phyloP scores from a whole-genome alignment of 108 stramenopile genomes.

The Tribonema minus region DNA sequence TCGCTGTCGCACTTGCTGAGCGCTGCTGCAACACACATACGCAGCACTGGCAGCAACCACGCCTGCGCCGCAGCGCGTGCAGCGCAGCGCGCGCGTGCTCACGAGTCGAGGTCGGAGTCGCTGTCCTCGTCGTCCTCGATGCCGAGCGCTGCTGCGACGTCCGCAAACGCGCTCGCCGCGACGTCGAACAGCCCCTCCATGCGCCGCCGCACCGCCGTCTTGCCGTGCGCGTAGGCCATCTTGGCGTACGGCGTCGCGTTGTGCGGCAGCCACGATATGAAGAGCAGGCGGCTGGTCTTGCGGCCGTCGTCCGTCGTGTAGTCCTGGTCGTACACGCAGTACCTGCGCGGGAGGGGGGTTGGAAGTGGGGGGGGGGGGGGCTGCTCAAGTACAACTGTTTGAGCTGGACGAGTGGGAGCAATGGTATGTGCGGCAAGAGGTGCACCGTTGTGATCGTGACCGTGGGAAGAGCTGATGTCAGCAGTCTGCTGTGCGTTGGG shows the following conservation, averaged over 20 bases:
- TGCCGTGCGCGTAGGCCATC: constrained; percentile 35
- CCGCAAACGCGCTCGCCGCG: constrained; percentile 19
- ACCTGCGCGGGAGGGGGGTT: too few relatives aligned
- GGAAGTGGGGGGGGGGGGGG: too few relatives aligned
- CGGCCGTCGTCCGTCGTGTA: constrained; percentile 54
- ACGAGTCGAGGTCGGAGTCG: constrained; percentile 34
- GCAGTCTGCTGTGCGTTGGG: too few relatives aligned
- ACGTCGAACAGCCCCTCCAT: constrained; percentile 30
- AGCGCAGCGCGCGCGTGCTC: not conserved
- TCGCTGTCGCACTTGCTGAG: too few relatives aligned
- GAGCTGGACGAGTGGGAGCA: too few relatives aligned
- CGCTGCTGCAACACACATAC: too few relatives aligned
- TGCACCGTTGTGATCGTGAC: too few relatives aligned
- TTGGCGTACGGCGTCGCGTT: constrained; percentile 51
- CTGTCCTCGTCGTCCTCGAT: constrained; percentile 16
- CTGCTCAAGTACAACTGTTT: too few relatives aligned
- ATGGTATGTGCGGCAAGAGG: too few relatives aligned
- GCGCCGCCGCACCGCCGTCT: constrained; percentile 17
- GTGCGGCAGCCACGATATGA: constrained; percentile 54
- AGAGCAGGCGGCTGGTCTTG: constrained; percentile 55
- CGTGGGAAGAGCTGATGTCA: too few relatives aligned
- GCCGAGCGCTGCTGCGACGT: constrained; percentile 28
- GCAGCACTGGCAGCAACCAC: too few relatives aligned
- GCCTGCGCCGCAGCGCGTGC: too few relatives aligned
- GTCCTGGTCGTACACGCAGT: constrained; percentile 58